A percentile compares a stretch with the other conserved stretches of the same genome.
phyloP scores from a whole-genome alignment of 148 eudicot species.

The Agrostemma githago region DNA sequence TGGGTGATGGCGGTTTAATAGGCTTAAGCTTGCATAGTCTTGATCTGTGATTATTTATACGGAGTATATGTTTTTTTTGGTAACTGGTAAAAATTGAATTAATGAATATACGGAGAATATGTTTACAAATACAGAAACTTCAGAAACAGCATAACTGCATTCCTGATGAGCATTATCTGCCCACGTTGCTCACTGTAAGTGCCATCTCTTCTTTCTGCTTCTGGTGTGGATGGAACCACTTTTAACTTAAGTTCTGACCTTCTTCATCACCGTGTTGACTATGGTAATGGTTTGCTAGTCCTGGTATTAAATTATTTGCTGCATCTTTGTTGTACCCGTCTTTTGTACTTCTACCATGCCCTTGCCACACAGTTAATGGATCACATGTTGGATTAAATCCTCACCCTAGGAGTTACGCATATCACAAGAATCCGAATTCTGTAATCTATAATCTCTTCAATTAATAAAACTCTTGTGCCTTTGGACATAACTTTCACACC shows the following conservation, averaged over 20 bases:
- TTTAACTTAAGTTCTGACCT: not conserved
- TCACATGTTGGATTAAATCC: not conserved
- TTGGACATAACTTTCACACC: too few relatives aligned
- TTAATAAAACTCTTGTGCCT: too few relatives aligned
- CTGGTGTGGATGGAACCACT: not conserved
- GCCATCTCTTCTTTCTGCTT: not conserved
- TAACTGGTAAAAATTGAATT: too few relatives aligned
- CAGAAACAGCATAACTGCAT: constrained; percentile 96
- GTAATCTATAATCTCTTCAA: too few relatives aligned
- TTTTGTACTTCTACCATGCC: not conserved
- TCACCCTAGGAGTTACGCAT: too few relatives aligned
- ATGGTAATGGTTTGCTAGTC: too few relatives aligned
- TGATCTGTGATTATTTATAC: not conserved
- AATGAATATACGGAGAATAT: not conserved
- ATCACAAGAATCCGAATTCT: too few relatives aligned
- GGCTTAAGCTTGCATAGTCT: not conserved
- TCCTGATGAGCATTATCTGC: constrained; percentile 97
- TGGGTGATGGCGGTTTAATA: not conserved
- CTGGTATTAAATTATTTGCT: not conserved
- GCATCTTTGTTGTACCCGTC: not conserved
- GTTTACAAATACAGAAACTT: constrained; percentile 59
- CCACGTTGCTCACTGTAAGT: constrained; percentile 84
- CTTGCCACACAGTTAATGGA: not conserved
- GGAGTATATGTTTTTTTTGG: too few relatives aligned
- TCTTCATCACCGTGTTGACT: not conserved